Evolutionary conservation across 352 stramenopile species (phyloP).

Genomic region (Aphanomyces stellatus): DNA sequence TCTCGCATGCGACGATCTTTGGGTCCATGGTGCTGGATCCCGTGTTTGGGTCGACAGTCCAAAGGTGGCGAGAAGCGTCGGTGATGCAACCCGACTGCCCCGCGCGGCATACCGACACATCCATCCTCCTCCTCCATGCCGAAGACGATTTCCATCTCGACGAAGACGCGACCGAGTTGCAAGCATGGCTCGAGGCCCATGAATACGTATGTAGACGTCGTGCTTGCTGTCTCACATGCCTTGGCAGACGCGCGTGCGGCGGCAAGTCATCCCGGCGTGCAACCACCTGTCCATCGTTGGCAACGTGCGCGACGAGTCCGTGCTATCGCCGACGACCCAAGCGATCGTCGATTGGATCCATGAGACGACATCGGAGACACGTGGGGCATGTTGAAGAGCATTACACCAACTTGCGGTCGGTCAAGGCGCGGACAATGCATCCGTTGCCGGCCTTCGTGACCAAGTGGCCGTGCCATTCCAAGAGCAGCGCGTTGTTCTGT

Average conservation of each 20-base stretch:
- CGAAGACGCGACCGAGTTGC: slow-evolving; percentile 55
- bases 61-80: slow-evolving; percentile 66
- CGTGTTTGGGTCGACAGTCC: slow-evolving; percentile 54
- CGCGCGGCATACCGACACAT: slow-evolving; percentile 28
- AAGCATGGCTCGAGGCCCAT: slow-evolving; percentile 41
- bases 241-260: slow-evolving; percentile 31
- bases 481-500: slow-evolving; percentile 66
- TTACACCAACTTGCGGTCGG: slow-evolving; percentile 82
- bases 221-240: neutral
- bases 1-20: slow-evolving; percentile 67
- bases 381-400: slow-evolving; percentile 1
- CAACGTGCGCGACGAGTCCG: neutral
- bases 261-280: slow-evolving; percentile 33
- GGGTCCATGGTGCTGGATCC: slow-evolving; percentile 50
- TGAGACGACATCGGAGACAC: neutral
- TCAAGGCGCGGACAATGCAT: slow-evolving; percentile 84
- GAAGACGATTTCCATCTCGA: slow-evolving; percentile 78
- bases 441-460: slow-evolving; percentile 72
- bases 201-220: slow-evolving; percentile 36
- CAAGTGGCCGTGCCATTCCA: slow-evolving; percentile 87
- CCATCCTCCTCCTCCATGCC: slow-evolving; percentile 53
- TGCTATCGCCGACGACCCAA: slow-evolving; percentile 12
- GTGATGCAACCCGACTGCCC: slow-evolving; percentile 21
- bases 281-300: slow-evolving; percentile 58
- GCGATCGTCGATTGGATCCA: slow-evolving; percentile 41